phyloP scores from a whole-genome alignment of 1,284 basidiomycete species.

The Tilletia horrida region DNA sequence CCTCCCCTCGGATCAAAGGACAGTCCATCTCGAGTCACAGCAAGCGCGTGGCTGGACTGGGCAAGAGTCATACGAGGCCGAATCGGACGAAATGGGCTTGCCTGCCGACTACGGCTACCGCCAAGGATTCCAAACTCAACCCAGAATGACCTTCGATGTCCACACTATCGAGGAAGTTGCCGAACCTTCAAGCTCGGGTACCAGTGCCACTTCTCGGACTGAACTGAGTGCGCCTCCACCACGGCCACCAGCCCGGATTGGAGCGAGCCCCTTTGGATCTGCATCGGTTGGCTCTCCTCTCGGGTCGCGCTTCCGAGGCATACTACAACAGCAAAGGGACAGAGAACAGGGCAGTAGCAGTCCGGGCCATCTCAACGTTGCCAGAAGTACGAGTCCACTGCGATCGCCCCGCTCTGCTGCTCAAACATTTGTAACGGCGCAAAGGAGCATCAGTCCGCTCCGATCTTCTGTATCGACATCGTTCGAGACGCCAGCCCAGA shows the following conservation, averaged over 20 bases:
- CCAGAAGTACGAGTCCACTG: not conserved
- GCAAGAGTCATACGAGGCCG: not conserved
- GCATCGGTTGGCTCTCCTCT: constrained; percentile 8
- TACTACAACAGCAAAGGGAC: constrained; percentile 5
- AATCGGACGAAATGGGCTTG: not conserved
- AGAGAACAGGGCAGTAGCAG: not conserved
- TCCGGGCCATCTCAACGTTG: not conserved
- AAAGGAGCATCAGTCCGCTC: constrained; percentile 9
- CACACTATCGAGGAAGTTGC: constrained; percentile 12
- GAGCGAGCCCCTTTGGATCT: not conserved
- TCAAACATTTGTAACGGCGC: not conserved
- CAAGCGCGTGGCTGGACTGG: not conserved
- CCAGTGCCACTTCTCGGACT: constrained; percentile 6
- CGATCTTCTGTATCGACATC: not conserved
- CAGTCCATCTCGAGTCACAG: not conserved
- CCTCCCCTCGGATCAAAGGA: not conserved
- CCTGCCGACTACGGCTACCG: constrained; percentile 9
- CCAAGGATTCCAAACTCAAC: constrained; percentile 9
- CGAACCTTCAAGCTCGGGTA: constrained; percentile 11
- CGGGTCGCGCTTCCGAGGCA: not conserved
- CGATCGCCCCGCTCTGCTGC: not conserved
- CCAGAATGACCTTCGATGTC: constrained; percentile 5
- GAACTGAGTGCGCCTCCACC: constrained; percentile 13
- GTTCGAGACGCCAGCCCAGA: constrained; percentile 5
- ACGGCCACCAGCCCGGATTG: constrained; percentile 8